These are phyloP conservation scores for Physcia stellaris DNA, from an alignment of 495 filamentous ascomycete species.

Conservation along the genomic window DNA sequence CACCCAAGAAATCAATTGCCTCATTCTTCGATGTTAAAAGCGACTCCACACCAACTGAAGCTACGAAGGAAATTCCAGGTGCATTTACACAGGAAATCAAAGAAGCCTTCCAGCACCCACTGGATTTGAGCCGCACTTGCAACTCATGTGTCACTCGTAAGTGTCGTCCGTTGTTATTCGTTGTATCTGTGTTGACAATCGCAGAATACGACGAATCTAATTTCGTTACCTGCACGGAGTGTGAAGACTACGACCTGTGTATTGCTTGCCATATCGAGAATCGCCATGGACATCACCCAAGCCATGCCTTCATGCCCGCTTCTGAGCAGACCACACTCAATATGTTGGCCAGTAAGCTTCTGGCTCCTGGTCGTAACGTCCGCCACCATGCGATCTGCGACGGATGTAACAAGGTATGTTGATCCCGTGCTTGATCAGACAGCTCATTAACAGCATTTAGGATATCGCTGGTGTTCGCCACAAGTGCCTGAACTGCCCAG, in stretches of 20 bases:
- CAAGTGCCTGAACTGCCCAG: conserved; percentile 94
- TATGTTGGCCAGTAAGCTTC: conserved; percentile 41
- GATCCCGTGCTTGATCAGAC: neutral
- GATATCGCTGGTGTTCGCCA: conserved; percentile 80
- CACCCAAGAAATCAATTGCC: conserved; percentile 50
- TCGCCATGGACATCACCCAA: conserved; percentile 87
- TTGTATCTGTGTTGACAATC: conserved; percentile 3
- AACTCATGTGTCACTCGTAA: conserved; percentile 77
- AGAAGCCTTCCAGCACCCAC: conserved; percentile 11
- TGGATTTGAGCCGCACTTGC: conserved; percentile 56
- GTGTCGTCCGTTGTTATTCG: conserved; percentile 11
- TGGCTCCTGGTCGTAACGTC: conserved; percentile 67
- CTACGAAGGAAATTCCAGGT: conserved; percentile 26
- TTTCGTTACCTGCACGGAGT: conserved; percentile 74
- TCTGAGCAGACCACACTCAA: conserved; percentile 42
- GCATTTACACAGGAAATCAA: conserved; percentile 26
- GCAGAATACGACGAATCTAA: conserved; percentile 56
- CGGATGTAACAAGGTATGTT: conserved; percentile 67
- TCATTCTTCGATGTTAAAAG: too few species aligned
- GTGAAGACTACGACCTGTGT: conserved; percentile 89
- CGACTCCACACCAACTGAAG: conserved; percentile 10
- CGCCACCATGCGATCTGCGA: conserved; percentile 86
- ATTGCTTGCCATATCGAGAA: conserved; percentile 58
- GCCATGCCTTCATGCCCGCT: conserved; percentile 61
- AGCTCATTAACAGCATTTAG: conserved; percentile 25